A percentile compares a stretch with the other conserved stretches of the same genome.
Evolutionary conservation across 2,329 filamentous ascomycete species (phyloP).

Genomic region (Lachnellula willkommii): DNA sequence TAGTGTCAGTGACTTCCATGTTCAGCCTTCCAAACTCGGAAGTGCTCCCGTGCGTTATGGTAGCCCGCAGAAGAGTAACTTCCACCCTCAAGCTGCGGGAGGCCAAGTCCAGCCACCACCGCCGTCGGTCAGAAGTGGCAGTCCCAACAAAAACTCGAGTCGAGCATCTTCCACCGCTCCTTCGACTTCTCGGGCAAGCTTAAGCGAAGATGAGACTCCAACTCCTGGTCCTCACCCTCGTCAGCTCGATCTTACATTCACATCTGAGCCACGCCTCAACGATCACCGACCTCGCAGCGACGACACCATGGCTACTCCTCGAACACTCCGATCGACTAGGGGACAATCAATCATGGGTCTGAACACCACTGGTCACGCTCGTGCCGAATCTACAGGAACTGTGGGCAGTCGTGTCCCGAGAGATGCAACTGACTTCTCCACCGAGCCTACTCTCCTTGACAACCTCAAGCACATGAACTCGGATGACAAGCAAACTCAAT

Average conservation of each 20-base stretch:
- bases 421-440: slow-evolving; percentile 2
- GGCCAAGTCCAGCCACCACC: neutral
- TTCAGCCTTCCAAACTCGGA: slow-evolving; percentile 2
- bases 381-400: neutral
- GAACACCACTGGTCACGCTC: neutral
- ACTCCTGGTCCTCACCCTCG: slow-evolving; percentile 12
- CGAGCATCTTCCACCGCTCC: neutral
- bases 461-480: neutral
- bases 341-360: slow-evolving; percentile 13
- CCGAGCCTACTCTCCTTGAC: neutral
- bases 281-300: neutral
- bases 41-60: slow-evolving; percentile 3
- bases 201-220: slow-evolving; percentile 1
- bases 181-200: neutral
- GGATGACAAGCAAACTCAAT: neutral
- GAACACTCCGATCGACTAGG: slow-evolving; percentile 18
- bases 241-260: slow-evolving; percentile 8
- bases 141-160: neutral
- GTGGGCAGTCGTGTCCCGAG: neutral
- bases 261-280: slow-evolving; percentile 13
- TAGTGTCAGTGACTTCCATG: neutral
- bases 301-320: slow-evolving; percentile 7
- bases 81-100: neutral
- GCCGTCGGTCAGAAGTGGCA: neutral
- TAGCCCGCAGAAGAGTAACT: neutral